Evolutionary conservation across 192 early-diverging fungal species (phyloP).

Genomic region (Linnemannia elongata): DNA sequence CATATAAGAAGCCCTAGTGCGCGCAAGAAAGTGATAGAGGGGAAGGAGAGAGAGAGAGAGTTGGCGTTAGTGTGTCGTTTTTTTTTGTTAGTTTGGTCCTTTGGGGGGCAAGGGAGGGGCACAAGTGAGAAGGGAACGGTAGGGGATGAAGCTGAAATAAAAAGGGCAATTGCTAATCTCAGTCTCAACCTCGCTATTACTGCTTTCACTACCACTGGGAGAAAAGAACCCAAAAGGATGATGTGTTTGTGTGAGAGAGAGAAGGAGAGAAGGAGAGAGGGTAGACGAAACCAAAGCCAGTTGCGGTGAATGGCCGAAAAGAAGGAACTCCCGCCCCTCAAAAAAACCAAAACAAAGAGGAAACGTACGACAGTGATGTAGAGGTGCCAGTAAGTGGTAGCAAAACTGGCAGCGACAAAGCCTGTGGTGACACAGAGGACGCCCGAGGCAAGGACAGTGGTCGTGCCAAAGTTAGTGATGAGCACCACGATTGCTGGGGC

Average conservation of each 20-base stretch:
- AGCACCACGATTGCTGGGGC: constrained; percentile 13
- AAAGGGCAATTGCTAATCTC: not conserved
- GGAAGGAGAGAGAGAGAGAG: not conserved
- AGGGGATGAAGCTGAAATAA: not conserved
- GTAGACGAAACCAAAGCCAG: not conserved
- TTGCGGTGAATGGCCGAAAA: not conserved
- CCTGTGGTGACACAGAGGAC: constrained; percentile 4
- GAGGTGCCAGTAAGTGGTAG: constrained; percentile 13
- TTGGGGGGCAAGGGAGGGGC: not conserved
- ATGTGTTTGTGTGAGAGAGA: not conserved
- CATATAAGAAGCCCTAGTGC: constrained; percentile 13
- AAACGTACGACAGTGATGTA: constrained; percentile 18
- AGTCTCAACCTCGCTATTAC: not conserved
- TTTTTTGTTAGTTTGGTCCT: not conserved
- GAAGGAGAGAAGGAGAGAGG: not conserved
- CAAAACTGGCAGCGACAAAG: constrained; percentile 21
- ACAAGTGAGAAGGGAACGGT: not conserved
- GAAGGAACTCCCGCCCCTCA: too few relatives aligned
- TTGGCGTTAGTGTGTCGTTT: not conserved
- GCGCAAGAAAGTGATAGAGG: too few relatives aligned
- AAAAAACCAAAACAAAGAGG: not conserved
- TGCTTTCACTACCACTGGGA: not conserved
- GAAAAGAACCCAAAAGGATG: not conserved
- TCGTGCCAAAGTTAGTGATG: not conserved
- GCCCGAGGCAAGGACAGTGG: constrained; percentile 3